phyloP scores from a whole-genome alignment of 1,284 basidiomycete genomes.

The Malassezia yamatoensis region DNA sequence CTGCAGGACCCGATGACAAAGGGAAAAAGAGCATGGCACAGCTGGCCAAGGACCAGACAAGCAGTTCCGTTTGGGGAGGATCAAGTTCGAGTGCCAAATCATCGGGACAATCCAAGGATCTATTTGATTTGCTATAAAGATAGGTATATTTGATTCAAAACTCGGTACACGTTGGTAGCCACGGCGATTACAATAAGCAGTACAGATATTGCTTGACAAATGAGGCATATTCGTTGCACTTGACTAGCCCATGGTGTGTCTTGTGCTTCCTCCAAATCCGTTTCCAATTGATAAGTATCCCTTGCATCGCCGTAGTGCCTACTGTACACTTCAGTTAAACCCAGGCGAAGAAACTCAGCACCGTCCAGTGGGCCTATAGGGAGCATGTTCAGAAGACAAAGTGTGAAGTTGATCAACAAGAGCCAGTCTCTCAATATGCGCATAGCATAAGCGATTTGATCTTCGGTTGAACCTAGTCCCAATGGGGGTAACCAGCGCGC shows the following conservation, averaged over 20 bases:
- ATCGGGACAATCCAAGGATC: conserved; percentile 4
- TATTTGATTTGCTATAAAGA: conserved; percentile 17
- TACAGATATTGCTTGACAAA: not conserved
- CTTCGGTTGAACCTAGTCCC: not conserved
- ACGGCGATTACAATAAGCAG: not conserved
- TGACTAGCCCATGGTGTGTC: not conserved
- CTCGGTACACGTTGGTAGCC: not conserved
- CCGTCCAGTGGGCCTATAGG: conserved; percentile 18
- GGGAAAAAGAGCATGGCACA: conserved; percentile 47
- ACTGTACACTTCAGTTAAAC: not conserved
- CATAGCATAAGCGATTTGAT: not conserved
- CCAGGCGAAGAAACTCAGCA: conserved; percentile 2
- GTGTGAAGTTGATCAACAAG: conserved; percentile 9
- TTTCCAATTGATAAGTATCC: not conserved
- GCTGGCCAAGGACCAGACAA: conserved; percentile 44
- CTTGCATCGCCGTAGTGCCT: not conserved
- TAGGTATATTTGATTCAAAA: not conserved
- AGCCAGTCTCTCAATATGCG: not conserved
- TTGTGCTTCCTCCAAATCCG: not conserved
- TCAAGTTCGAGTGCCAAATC: too few species aligned
- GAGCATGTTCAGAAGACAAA: conserved; percentile 22
- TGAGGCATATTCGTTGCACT: not conserved
- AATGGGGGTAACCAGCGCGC: not conserved
- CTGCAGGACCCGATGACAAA: conserved; percentile 14
- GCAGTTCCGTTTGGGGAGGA: conserved; percentile 10